Evolutionary conservation across 495 filamentous ascomycete genomes (phyloP).

Genomic region (Ramalina peruviana): DNA sequence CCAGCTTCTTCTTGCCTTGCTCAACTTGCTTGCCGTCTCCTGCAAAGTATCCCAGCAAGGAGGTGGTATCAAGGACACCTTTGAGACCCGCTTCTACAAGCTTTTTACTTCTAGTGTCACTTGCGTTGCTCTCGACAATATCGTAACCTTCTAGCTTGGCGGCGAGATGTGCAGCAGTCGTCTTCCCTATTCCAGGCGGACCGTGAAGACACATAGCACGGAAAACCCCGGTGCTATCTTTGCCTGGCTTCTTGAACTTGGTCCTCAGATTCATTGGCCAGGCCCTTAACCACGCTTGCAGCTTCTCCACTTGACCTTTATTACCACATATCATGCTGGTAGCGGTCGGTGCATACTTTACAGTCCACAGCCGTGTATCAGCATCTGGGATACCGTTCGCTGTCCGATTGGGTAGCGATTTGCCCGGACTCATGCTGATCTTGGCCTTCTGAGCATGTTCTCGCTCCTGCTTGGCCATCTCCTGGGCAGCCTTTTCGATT

Average conservation of each 20-base stretch:
- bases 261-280: constrained; percentile 64
- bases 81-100: constrained; percentile 75
- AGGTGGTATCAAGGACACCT: constrained; percentile 87
- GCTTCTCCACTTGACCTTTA: constrained; percentile 75
- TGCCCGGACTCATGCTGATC: constrained; percentile 1
- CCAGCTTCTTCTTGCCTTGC: constrained; percentile 70
- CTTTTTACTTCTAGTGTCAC: constrained; percentile 95
- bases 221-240: constrained; percentile 64
- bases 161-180: constrained; percentile 87
- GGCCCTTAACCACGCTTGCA: constrained; percentile 71
- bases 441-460: constrained; percentile 36
- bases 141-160: constrained; percentile 90
- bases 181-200: constrained; percentile 95
- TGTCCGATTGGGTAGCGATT: constrained; percentile 6
- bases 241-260: constrained; percentile 62
- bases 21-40: constrained; percentile 69
- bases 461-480: constrained; percentile 57
- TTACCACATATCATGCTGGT: constrained; percentile 90
- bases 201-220: constrained; percentile 87
- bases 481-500: constrained; percentile 56
- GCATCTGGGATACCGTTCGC: constrained; percentile 23
- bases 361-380: constrained; percentile 76
- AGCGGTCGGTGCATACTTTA: constrained; percentile 80
- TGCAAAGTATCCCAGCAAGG: constrained; percentile 85
- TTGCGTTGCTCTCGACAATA: constrained; percentile 87